These are phyloP conservation scores for Pythium aquatile DNA, from an alignment of 352 stramenopile species.

Conservation along the genomic window DNA sequence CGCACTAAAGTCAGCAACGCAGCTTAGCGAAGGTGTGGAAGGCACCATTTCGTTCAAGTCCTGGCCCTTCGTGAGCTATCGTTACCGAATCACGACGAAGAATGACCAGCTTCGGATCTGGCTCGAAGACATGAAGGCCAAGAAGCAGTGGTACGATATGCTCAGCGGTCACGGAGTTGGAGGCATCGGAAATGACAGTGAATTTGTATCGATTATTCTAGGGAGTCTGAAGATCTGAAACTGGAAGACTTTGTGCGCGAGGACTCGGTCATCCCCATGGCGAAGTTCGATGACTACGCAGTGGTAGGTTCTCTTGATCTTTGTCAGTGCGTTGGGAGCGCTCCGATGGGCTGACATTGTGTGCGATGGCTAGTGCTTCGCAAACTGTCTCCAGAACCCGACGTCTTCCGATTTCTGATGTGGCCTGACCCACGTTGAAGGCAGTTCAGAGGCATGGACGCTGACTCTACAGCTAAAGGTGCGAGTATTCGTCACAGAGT, in stretches of 20 bases:
- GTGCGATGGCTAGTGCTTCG: slow-evolving; percentile 3
- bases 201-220: background rate
- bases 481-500: slow-evolving; percentile 10
- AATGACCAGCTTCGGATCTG: slow-evolving; percentile 13
- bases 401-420: background rate
- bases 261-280: slow-evolving; percentile 1
- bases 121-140: slow-evolving; percentile 13
- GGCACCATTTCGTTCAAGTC: background rate
- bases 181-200: too few species aligned
- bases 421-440: background rate
- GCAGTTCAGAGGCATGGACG: background rate
- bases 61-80: background rate
- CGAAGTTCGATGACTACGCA: slow-evolving; percentile 14
- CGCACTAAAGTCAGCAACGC: background rate
- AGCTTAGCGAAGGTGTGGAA: background rate
- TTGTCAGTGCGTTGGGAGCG: background rate
- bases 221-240: background rate
- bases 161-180: too few species aligned
- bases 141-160: slow-evolving; percentile 9
- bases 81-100: slow-evolving; percentile 1
- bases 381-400: background rate
- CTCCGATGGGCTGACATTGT: background rate
- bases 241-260: background rate
- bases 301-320: background rate
- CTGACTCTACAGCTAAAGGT: slow-evolving; percentile 11